phyloP scores from a whole-genome alignment of 306 rosid genomes.

The Rosa chinensis region DNA sequence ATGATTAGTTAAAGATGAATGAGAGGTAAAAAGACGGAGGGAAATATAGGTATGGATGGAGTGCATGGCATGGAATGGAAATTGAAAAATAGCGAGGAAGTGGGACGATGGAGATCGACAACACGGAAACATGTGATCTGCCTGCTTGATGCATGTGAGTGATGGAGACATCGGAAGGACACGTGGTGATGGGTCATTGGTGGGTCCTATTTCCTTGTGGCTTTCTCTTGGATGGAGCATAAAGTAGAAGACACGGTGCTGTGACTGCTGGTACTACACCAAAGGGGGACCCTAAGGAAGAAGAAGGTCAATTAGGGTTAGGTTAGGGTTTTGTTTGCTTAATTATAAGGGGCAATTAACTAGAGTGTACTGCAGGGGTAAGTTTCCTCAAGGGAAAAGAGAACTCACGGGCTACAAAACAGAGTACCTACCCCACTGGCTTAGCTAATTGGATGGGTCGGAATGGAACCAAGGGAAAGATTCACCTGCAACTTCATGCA shows the following conservation, averaged over 20 bases:
- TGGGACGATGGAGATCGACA: conserved; percentile 6
- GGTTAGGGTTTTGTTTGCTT: background rate
- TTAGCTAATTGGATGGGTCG: conserved; percentile 2
- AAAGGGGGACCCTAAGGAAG: background rate
- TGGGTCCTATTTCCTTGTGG: conserved; percentile 25
- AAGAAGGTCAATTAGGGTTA: background rate
- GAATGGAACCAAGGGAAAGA: conserved; percentile 18
- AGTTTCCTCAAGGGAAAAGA: conserved; percentile 10
- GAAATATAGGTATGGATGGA: background rate
- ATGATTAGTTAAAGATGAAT: background rate
- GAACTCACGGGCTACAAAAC: conserved; percentile 23
- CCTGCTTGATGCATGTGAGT: conserved; percentile 36
- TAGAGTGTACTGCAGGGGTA: conserved; percentile 2
- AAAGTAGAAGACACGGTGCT: conserved; percentile 21
- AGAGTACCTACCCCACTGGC: background rate
- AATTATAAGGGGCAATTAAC: background rate
- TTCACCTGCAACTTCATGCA: conserved; percentile 3
- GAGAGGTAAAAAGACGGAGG: background rate
- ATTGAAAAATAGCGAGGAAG: background rate
- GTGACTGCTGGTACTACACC: conserved; percentile 10
- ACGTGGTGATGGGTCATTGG: conserved; percentile 30
- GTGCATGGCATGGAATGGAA: conserved; percentile 1
- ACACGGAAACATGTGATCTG: conserved; percentile 34
- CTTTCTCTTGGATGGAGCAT: conserved; percentile 23
- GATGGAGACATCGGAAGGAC: conserved; percentile 23